Percentiles rank a stretch among this genome's conserved stretches.
phyloP scores from a whole-genome alignment of 768 basidiomycete species.

The Boletus eberwhitei region DNA sequence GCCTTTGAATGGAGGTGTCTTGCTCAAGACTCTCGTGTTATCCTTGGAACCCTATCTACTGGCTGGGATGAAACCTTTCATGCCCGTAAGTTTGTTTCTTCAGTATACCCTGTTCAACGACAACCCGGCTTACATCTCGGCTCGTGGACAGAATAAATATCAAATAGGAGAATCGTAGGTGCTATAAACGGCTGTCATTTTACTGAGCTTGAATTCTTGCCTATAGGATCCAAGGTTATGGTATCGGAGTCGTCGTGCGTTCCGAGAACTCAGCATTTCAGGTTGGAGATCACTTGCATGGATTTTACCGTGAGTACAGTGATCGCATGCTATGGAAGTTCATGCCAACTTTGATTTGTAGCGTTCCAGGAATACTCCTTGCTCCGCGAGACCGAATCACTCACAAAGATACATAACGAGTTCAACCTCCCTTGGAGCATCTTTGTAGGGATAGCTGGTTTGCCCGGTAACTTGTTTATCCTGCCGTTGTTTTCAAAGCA shows the following conservation, averaged over 20 bases:
- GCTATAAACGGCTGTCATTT: background rate
- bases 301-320: constrained; percentile 27
- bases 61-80: constrained; percentile 33
- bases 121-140: background rate
- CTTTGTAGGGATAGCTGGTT: constrained; percentile 29
- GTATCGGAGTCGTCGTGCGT: constrained; percentile 32
- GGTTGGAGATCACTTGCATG: constrained; percentile 14
- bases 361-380: constrained; percentile 21
- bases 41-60: constrained; percentile 46
- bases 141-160: constrained; percentile 8
- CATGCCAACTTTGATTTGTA: constrained; percentile 26
- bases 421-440: constrained; percentile 29
- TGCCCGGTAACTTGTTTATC: constrained; percentile 14
- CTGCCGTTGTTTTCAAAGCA: constrained; percentile 5
- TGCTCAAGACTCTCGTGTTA: constrained; percentile 49
- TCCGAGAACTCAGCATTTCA: constrained; percentile 13
- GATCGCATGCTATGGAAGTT: background rate
- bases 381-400: background rate
- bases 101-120: constrained; percentile 13
- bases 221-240: constrained; percentile 29
- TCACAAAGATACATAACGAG: constrained; percentile 23
- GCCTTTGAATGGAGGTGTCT: constrained; percentile 42
- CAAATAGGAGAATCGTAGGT: constrained; percentile 5
- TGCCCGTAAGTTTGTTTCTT: constrained; percentile 35
- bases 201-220: background rate